phyloP scores from a whole-genome alignment of 495 filamentous ascomycete genomes.

The Lepidopterella palustris region DNA sequence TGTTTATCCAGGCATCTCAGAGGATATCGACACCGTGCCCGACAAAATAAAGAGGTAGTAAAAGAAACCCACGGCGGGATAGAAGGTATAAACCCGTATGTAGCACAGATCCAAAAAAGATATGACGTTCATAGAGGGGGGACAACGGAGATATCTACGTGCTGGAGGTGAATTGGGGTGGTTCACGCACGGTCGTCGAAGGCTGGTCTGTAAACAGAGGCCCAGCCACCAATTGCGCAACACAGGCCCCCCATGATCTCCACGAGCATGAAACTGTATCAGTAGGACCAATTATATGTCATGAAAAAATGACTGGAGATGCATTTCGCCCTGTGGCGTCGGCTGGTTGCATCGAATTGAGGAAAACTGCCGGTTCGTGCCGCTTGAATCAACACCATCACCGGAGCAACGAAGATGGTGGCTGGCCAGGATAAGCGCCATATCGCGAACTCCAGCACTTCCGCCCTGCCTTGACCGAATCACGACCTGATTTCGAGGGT shows the following conservation, averaged over 20 bases:
- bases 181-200: background rate
- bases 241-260: background rate
- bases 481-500: background rate
- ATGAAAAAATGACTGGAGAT: background rate
- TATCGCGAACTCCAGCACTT: background rate
- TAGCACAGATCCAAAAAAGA: background rate
- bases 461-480: background rate
- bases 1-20: background rate
- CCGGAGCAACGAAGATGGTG: background rate
- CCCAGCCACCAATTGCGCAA: conserved; percentile 4
- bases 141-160: background rate
- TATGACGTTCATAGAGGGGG: background rate
- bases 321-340: background rate
- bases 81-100: background rate
- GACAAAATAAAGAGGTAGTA: background rate
- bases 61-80: background rate
- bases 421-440: background rate
- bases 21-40: background rate
- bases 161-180: too few species aligned
- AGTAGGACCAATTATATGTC: background rate
- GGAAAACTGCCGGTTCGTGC: background rate
- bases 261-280: background rate
- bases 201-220: conserved; percentile 3
- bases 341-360: background rate
- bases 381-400: background rate